Conservation (phyloP, 2,329 filamentous ascomycete species). For the Trichothecium roseum region DNA sequence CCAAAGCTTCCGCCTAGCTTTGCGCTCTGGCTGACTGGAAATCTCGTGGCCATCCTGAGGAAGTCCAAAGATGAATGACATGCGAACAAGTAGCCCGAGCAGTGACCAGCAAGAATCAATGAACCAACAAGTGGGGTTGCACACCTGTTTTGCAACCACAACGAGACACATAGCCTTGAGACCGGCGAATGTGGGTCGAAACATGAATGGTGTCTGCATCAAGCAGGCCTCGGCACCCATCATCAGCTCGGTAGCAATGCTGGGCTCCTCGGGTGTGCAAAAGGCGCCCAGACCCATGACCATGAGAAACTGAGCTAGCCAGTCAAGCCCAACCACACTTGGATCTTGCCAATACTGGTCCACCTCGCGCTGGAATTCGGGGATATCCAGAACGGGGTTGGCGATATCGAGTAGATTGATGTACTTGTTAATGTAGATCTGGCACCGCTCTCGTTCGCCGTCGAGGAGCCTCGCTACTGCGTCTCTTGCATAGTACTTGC, state of each 20-base stretch:
- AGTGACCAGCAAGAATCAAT: slow-evolving; percentile 25
- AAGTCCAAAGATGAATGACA: slow-evolving; percentile 22
- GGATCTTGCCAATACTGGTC: slow-evolving; percentile 22
- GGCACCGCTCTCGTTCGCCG: slow-evolving; percentile 13
- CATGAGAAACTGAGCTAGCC: slow-evolving; percentile 24
- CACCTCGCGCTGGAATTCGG: slow-evolving; percentile 17
- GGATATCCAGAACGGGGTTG: slow-evolving; percentile 21
- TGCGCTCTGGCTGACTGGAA: slow-evolving; percentile 14
- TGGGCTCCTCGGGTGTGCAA: slow-evolving; percentile 17
- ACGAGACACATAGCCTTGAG: slow-evolving; percentile 20
- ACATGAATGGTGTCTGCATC: slow-evolving; percentile 26
- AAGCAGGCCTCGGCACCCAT: slow-evolving; percentile 25
- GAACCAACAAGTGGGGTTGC: slow-evolving; percentile 25
- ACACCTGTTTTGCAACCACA: slow-evolving; percentile 24
- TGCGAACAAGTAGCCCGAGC: slow-evolving; percentile 20
- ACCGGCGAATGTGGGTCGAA: slow-evolving; percentile 21
- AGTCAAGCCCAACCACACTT: slow-evolving; percentile 16
- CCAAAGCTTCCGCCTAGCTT: slow-evolving; percentile 20
- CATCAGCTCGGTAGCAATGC: slow-evolving; percentile 22
- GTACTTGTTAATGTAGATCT: slow-evolving; percentile 18
- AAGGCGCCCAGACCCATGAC: slow-evolving; percentile 23
- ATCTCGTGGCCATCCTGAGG: slow-evolving; percentile 17
- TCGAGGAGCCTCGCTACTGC: slow-evolving; percentile 18
- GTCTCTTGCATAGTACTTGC: slow-evolving; percentile 20
- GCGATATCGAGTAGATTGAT: slow-evolving; percentile 20